Evolutionary conservation across 1,284 basidiomycete species (phyloP), one percentile per base, ranked within the genome.

Genomic region (Fomitopsis schrenkii): DNA sequence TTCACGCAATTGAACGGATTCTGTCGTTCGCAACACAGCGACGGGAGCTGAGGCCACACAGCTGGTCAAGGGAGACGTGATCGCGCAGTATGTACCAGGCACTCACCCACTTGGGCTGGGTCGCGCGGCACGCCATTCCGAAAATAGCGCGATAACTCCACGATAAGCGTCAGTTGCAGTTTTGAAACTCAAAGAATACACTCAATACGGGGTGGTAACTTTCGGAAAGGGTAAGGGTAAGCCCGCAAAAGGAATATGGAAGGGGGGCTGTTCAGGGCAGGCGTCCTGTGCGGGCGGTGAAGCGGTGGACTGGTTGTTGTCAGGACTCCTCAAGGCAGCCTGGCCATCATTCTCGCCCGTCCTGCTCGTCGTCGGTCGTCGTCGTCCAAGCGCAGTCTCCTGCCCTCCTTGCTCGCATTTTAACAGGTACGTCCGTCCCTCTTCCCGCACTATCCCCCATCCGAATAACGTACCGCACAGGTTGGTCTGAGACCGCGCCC

Each of bases 261-360:
- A 48, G 30, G 58, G 35, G 41, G 60, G 36, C 59, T 58, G 64
- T 70, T 70, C 66, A 70, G 68, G 68, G 68, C 68, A 70, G 68
- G 68, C 62, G 52, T 64, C 59, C 64, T 64, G 62, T 63, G 63
- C 66, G 33, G 63, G 68, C 67, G 60, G 65, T 70, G 68, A 70
- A 58, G 63, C 67, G 48, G 56, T 60, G 55, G 53, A 57, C 58
- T 57, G 54, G 45, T 64, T 64, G 68, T 68, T 62, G 68, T 70
- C 63, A 70, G 66, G 68, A 67, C 68, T 66, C 66, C 63, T 59
- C 62, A 64, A 67, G 68, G 66, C 61, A 66, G 62, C 65, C 58
- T 63, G 64, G 62, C 64, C 63, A 62, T 65, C 63, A 56, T 57
- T 59, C 62, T 63, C 65, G 62, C 59, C 63, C 64, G 61, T 60